Conservation (phyloP, 495 filamentous ascomycete species). For the Penicillium arizonense region DNA sequence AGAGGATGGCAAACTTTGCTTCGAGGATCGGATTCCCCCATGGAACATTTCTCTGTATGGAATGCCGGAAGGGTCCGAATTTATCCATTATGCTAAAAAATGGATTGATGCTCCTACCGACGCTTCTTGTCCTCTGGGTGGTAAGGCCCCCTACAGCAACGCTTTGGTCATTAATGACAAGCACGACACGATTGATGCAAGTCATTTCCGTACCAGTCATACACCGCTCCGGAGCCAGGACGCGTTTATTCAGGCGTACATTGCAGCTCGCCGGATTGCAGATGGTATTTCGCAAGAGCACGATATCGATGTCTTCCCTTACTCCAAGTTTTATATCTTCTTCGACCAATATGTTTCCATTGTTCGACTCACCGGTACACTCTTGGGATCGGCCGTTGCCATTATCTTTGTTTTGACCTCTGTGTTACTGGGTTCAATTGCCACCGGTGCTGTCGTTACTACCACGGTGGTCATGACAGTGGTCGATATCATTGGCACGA, state of each 20-base stretch:
- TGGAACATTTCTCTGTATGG: conserved; percentile 88
- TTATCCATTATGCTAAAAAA: conserved; percentile 75
- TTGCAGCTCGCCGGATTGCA: conserved; percentile 86
- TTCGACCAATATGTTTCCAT: conserved; percentile 96
- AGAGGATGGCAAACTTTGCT: conserved; percentile 67
- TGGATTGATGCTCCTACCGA: conserved; percentile 82
- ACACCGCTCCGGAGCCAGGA: conserved; percentile 79
- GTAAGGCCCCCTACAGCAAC: conserved; percentile 80
- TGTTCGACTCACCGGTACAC: conserved; percentile 68
- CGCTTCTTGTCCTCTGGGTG: conserved; percentile 81
- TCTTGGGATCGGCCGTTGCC: conserved; percentile 78
- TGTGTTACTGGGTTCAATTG: conserved; percentile 76
- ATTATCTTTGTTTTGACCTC: conserved; percentile 79
- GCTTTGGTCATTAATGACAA: conserved; percentile 77
- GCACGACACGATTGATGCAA: conserved; percentile 64
- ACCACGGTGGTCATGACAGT: conserved; percentile 88
- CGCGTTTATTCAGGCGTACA: conserved; percentile 92
- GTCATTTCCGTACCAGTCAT: conserved; percentile 89
- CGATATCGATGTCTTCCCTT: conserved; percentile 82
- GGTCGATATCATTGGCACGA: conserved; percentile 90
- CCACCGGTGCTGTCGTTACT: conserved; percentile 79
- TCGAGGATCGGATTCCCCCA: conserved; percentile 65
- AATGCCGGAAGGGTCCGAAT: conserved; percentile 91
- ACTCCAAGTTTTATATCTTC: conserved; percentile 96
- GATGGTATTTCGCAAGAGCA: conserved; percentile 64